phyloP scores from a whole-genome alignment of 495 filamentous ascomycete genomes.

The Aspergillus funiculosus region DNA sequence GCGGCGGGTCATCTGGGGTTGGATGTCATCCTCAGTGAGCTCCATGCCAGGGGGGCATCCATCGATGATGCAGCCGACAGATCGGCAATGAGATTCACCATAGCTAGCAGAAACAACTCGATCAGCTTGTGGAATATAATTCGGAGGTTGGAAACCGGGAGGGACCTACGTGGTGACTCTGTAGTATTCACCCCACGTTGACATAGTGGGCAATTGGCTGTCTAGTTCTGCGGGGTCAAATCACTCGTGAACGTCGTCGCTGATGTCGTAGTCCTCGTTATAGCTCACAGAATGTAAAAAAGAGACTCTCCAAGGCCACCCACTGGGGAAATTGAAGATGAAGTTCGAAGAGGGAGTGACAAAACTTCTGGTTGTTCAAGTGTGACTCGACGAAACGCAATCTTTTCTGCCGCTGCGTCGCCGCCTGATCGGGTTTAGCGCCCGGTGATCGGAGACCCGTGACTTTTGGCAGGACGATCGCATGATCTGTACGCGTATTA shows the following conservation, averaged over 20 bases:
- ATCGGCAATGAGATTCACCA: conserved; percentile 85
- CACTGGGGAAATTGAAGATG: not conserved
- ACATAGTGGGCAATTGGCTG: conserved; percentile 45
- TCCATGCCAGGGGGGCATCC: conserved; percentile 84
- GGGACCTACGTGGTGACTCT: conserved; percentile 72
- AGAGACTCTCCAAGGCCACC: not conserved
- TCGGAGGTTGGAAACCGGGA: conserved; percentile 1
- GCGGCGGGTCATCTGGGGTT: conserved; percentile 88
- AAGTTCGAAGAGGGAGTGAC: not conserved
- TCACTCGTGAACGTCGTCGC: not conserved
- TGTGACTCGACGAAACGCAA: conserved; percentile 12
- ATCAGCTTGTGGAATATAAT: conserved; percentile 8
- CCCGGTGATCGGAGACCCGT: conserved; percentile 22
- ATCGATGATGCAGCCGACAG: conserved; percentile 87
- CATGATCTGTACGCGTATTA: too few species aligned
- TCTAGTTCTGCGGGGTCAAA: not conserved
- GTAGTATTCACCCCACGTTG: conserved; percentile 84
- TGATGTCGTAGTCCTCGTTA: not conserved
- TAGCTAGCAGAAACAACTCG: conserved; percentile 47
- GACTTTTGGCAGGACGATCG: conserved; percentile 1
- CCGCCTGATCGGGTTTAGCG: conserved; percentile 11
- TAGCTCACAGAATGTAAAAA: not conserved
- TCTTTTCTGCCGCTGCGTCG: conserved; percentile 7
- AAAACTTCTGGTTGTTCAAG: conserved; percentile 2
- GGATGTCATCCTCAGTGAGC: conserved; percentile 84